Evolutionary conservation across 805 yeast species (phyloP).

Genomic region (Cyberlindnera nakhonratchasimensis): DNA sequence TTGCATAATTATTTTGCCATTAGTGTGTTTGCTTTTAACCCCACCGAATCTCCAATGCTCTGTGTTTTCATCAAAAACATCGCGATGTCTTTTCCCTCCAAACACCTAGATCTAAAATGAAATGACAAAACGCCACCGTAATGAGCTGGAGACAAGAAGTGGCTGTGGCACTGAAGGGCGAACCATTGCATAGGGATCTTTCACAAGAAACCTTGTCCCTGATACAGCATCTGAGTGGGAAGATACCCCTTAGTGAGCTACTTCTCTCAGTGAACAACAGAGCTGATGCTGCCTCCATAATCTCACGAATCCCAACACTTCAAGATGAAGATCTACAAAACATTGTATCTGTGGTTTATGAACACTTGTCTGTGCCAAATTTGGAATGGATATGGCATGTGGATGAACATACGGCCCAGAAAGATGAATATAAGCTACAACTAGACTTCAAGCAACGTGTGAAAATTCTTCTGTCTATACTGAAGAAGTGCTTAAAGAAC

Average conservation of each 20-base stretch:
- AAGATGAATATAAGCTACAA: constrained; percentile 13
- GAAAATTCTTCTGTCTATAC: constrained; percentile 1
- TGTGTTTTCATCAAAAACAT: constrained; percentile 35
- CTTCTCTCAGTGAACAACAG: background rate
- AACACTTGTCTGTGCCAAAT: constrained; percentile 8
- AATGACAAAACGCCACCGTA: background rate
- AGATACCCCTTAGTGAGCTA: constrained; percentile 1
- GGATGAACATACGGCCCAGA: constrained; percentile 18
- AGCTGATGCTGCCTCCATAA: constrained; percentile 6
- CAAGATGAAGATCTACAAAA: background rate
- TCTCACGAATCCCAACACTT: background rate
- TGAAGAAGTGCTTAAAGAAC: constrained; percentile 1
- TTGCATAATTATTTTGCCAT: too few relatives aligned
- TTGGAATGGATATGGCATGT: constrained; percentile 21
- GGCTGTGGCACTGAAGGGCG: background rate
- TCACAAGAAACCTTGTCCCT: background rate
- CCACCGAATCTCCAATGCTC: too few relatives aligned
- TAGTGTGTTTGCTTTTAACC: too few relatives aligned
- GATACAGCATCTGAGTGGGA: background rate
- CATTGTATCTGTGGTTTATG: background rate
- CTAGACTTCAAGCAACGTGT: constrained; percentile 10
- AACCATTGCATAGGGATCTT: background rate
- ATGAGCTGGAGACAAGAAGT: constrained; percentile 1
- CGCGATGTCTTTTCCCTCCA: background rate
- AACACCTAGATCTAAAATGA: background rate